phyloP scores from a whole-genome alignment of 805 yeast genomes.

The Metschnikowia colocasiae region DNA sequence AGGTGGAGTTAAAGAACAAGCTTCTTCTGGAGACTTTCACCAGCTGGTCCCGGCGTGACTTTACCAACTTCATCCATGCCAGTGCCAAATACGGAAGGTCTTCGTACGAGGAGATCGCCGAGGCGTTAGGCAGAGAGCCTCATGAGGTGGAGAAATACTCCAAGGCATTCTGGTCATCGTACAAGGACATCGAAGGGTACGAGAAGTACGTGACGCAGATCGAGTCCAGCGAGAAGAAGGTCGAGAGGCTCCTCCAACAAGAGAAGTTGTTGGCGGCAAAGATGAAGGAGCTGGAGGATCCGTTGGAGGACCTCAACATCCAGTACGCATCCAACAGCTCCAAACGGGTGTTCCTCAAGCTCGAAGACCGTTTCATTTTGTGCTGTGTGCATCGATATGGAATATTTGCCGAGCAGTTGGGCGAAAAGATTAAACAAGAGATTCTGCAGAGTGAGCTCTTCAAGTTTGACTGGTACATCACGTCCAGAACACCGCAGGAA shows the following conservation, averaged over 20 bases:
- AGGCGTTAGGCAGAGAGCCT: slow-evolving; percentile 51
- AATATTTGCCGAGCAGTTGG: slow-evolving; percentile 52
- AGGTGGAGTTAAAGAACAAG: slow-evolving; percentile 49
- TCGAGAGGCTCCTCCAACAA: slow-evolving; percentile 52
- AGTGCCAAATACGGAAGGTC: slow-evolving; percentile 64
- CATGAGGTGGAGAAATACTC: slow-evolving; percentile 62
- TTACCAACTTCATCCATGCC: slow-evolving; percentile 65
- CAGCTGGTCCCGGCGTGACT: slow-evolving; percentile 72
- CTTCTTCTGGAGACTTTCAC: slow-evolving; percentile 56
- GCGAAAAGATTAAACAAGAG: slow-evolving; percentile 64
- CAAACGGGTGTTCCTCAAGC: slow-evolving; percentile 62
- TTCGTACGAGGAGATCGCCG: slow-evolving; percentile 46
- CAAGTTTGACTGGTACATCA: slow-evolving; percentile 69
- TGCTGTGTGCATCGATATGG: slow-evolving; percentile 64
- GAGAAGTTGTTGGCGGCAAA: slow-evolving; percentile 52
- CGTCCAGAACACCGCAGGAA: slow-evolving; percentile 69
- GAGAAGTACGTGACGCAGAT: slow-evolving; percentile 70
- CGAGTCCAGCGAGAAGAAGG: slow-evolving; percentile 68
- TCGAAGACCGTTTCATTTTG: slow-evolving; percentile 68
- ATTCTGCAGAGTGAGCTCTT: slow-evolving; percentile 57
- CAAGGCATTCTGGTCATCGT: slow-evolving; percentile 60
- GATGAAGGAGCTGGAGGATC: slow-evolving; percentile 51
- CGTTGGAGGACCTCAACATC: slow-evolving; percentile 58
- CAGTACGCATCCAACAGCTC: slow-evolving; percentile 84
- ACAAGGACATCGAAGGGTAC: slow-evolving; percentile 59